Base-by-base conservation (phyloP, 345 rosid genomes). In the Salix caprea region DNA sequence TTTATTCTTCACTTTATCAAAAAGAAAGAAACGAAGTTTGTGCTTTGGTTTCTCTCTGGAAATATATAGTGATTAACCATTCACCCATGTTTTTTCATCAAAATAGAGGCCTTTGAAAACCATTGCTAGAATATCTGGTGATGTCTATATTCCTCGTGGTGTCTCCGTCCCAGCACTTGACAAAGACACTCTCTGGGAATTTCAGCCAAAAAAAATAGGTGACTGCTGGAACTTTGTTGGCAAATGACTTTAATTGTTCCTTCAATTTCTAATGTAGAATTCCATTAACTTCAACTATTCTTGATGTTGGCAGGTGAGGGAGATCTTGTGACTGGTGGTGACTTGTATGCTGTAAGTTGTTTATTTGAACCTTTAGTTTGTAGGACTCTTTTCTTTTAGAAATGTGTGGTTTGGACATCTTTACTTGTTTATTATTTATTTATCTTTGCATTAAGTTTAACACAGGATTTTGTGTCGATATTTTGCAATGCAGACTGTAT, bases 121-220 rank as follows among this genome's bases (percentile, higher is more conserved):
- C 71, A 96, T 96, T 77, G 99, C 99, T 6, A 94, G 76, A 76
- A 82, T 60, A 86, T 96, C 98, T 62, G 97, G 97, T 75, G 99
- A 96, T 84, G 99, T 96, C 69, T 96, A 96, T 80, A 96, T 96
- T 26, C 99, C 99, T 85, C 97, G 98, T 81, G 99, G 99, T 84
- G 98, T 96, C 61, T 86, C 99, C 72, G 99, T 96, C 30, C 99
- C 99, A 1, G 94, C 99, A 42, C 91, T 96, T 78, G 99, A 96
- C 86, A 96, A 92, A 87, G 99, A 94, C 81, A 85, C 77, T 16
- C 93, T 85, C 8, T 94, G 99, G 98, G 99, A 92, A 71, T 96
- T 94, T 80, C 90, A 96, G 87, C 97, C 98, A 18, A 91, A 88
- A 80, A 92, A 90, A 77, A 74, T 96, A 61, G 98, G 99, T 96